Conservation (phyloP, 805 yeast genomes). For the Lipomyces starkeyi region DNA sequence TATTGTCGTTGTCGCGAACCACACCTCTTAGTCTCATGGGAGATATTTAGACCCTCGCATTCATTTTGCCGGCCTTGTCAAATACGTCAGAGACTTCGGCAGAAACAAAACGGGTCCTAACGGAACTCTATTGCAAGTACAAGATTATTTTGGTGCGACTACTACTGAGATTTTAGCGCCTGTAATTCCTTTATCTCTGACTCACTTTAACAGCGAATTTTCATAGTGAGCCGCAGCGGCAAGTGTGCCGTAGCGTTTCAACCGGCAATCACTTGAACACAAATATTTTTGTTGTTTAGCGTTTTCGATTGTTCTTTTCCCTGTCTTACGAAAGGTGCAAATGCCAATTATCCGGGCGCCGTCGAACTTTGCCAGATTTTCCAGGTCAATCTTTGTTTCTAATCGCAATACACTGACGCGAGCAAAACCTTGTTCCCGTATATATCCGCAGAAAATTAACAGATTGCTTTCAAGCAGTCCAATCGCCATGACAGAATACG, state of each 20-base stretch:
- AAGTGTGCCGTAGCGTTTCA: not conserved
- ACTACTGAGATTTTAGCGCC: not conserved
- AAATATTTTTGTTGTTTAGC: not conserved
- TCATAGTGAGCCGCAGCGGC: not conserved
- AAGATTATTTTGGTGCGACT: not conserved
- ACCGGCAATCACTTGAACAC: not conserved
- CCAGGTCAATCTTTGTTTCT: not conserved
- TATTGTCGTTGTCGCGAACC: not conserved
- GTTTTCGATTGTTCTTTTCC: not conserved
- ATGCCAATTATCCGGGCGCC: not conserved
- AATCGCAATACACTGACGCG: not conserved
- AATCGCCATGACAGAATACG: slow-evolving; percentile 18
- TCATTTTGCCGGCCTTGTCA: no score
- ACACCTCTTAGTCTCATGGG: no score
- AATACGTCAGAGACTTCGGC: no score
- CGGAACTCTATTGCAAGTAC: not conserved
- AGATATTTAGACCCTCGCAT: no score
- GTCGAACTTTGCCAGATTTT: not conserved
- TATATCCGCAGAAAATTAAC: not conserved
- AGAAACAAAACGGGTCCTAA: no score
- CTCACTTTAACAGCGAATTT: not conserved
- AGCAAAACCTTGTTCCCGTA: not conserved
- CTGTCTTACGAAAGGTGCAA: not conserved
- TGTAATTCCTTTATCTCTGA: not conserved
- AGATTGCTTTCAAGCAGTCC: not conserved